Conservation (phyloP, 371 early-diverging fungal species). For the Dichotomocladium elegans region DNA sequence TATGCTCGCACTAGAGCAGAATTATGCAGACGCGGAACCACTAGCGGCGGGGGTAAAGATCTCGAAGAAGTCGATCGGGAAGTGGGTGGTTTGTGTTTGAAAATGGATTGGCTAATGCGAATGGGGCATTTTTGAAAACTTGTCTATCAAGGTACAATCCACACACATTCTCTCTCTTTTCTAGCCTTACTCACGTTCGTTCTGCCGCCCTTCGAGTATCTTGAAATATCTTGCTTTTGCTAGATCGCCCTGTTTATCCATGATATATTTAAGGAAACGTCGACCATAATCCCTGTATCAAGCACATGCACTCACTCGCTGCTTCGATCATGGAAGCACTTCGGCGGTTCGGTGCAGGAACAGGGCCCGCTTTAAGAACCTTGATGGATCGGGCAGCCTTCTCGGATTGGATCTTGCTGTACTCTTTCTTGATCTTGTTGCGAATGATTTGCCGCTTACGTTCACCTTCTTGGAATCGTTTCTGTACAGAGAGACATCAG, state of each 20-base stretch:
- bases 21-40: neutral
- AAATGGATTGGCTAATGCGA: conserved; percentile 26
- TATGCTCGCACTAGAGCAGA: neutral
- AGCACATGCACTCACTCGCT: conserved; percentile 16
- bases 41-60: neutral
- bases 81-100: conserved; percentile 4
- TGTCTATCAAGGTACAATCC: neutral
- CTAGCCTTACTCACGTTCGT: conserved; percentile 19
- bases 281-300: no score
- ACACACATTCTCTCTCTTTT: neutral
- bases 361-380: conserved; percentile 22
- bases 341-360: conserved; percentile 14
- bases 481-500: conserved; percentile 13
- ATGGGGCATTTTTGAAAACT: neutral
- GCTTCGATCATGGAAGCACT: conserved; percentile 13
- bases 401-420: conserved; percentile 35
- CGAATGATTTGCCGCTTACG: conserved; percentile 23
- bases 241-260: conserved; percentile 18
- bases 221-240: conserved; percentile 29
- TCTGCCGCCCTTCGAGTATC: conserved; percentile 28
- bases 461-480: conserved; percentile 29
- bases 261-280: no score
- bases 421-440: conserved; percentile 37
- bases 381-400: conserved; percentile 40
- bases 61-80: neutral